Conservation (phyloP, 2,329 filamentous ascomycete genomes). For the Epichloe baconii region DNA sequence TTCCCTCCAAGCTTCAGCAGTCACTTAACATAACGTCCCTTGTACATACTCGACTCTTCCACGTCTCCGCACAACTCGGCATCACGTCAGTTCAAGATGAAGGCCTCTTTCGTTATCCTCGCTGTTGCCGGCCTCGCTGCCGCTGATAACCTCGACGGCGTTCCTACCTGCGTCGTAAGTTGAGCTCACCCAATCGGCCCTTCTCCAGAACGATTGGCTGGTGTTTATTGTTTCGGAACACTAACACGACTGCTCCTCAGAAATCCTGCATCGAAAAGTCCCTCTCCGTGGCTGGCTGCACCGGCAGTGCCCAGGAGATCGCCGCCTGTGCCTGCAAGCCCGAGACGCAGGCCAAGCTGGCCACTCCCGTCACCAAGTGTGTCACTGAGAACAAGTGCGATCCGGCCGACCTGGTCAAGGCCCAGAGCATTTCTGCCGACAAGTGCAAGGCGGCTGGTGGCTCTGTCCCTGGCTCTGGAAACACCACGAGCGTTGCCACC, state of each 20-base stretch:
- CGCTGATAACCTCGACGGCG: constrained; percentile 23
- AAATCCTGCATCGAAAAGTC: constrained; percentile 21
- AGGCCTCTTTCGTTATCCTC: constrained; percentile 22
- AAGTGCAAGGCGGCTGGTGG: constrained; percentile 15
- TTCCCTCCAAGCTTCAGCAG: neutral
- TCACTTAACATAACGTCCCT: neutral
- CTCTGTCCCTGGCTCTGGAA: constrained; percentile 2
- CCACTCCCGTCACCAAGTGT: constrained; percentile 18
- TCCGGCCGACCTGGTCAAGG: constrained; percentile 16
- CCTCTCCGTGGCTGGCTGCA: constrained; percentile 14
- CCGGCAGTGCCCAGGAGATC: neutral
- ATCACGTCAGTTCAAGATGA: constrained; percentile 22
- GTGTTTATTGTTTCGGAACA: too few species aligned
- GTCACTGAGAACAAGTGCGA: constrained; percentile 21
- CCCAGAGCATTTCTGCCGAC: constrained; percentile 17
- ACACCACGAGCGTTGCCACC: neutral
- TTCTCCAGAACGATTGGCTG: too few species aligned
- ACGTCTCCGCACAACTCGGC: neutral
- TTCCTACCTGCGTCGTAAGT: constrained; percentile 29
- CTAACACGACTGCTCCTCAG: constrained; percentile 8
- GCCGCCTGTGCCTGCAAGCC: constrained; percentile 26
- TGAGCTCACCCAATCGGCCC: neutral
- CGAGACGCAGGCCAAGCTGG: constrained; percentile 21
- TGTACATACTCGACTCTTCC: constrained; percentile 1
- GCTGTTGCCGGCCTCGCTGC: constrained; percentile 22